Evolutionary conservation across 2,329 filamentous ascomycete genomes (phyloP), one percentile per base, ranked within the genome.

Genomic region (Metarhizium sp.): DNA sequence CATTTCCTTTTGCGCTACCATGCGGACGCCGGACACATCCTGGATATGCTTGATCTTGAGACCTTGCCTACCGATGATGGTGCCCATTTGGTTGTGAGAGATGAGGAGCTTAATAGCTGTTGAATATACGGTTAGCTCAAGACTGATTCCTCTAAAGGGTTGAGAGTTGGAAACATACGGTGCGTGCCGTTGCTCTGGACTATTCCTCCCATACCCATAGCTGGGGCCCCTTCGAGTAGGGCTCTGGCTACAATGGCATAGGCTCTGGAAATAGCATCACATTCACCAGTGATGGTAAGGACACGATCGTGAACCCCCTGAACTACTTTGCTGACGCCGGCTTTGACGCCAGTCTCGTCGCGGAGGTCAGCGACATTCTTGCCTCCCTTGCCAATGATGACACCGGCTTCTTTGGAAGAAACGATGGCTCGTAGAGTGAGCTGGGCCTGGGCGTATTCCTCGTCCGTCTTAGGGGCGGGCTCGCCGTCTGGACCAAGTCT

Each of bases 1-100:
- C 94, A 99, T 99, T 68, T 99, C 94, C 76, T 99, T 99, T 74
- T 99, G 94, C 45, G 94, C 94, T 51, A 99, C 92, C 94, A 99
- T 99, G 69, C 94, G 92, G 57, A 97, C 94, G 61, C 92, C 92
- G 5, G 94, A 97, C 34, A 85, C 86, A 71, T 99, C 94, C 72
- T 99, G 94, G 63, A 99, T 99, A 71, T 96, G 90, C 81, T 99
- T 99, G 80, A 99, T 99, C 80, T 97, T 99, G 63, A 96, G 80
- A 57, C 94, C 94, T 71, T 95, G 89, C 62, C 91, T 86, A 66
- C 94, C 94, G 69, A 99, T 99, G 75, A 99, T 96, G 66, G 94
- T 99, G 59, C 94, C 94, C 94, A 99, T 99, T 75, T 99, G 94
- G 73, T 97, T 97, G 78, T 99, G 92, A 38, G 94, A 99, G 73